Evolutionary conservation across 306 rosid species (phyloP).

Genomic region (Herpetospermum pedunculosum): DNA sequence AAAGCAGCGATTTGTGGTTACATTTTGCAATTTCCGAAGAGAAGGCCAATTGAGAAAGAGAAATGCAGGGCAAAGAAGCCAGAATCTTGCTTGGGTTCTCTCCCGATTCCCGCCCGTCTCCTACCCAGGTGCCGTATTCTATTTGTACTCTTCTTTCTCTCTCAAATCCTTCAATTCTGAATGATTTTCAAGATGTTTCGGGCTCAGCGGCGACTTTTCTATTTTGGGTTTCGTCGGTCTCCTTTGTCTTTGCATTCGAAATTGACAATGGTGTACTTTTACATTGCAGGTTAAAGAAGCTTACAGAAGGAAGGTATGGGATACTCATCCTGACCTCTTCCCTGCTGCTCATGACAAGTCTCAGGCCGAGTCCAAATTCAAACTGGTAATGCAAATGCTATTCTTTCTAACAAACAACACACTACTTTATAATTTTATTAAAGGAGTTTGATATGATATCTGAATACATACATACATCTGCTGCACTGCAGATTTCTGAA

Average conservation of each 20-base stretch:
- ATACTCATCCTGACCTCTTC: slow-evolving; percentile 69
- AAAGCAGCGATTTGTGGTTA: too few relatives aligned
- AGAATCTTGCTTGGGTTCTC: slow-evolving; percentile 47
- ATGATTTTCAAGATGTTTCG: not conserved
- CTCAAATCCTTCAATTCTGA: too few relatives aligned
- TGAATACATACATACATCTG: slow-evolving; percentile 12
- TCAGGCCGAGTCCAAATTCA: slow-evolving; percentile 56
- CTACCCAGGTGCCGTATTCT: slow-evolving; percentile 31
- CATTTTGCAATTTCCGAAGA: too few relatives aligned
- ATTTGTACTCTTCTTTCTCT: too few relatives aligned
- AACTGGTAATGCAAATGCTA: too few relatives aligned
- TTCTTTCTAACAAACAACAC: too few relatives aligned
- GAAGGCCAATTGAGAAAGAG: not conserved
- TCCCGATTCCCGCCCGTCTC: slow-evolving; percentile 38
- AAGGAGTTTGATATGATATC: too few relatives aligned
- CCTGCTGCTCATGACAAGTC: slow-evolving; percentile 44
- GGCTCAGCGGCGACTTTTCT: too few relatives aligned
- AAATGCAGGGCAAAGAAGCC: slow-evolving; percentile 48
- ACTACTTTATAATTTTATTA: too few relatives aligned
- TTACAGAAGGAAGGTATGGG: slow-evolving; percentile 68
- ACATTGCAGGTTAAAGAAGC: slow-evolving; percentile 52
- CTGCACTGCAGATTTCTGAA: slow-evolving; percentile 75
- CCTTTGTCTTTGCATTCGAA: too few relatives aligned
- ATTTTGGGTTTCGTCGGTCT: too few relatives aligned
- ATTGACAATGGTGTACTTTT: too few relatives aligned